These are phyloP conservation scores for Aspergillus fructus DNA, from an alignment of 2,329 filamentous ascomycete genomes.

Conservation along the genomic window DNA sequence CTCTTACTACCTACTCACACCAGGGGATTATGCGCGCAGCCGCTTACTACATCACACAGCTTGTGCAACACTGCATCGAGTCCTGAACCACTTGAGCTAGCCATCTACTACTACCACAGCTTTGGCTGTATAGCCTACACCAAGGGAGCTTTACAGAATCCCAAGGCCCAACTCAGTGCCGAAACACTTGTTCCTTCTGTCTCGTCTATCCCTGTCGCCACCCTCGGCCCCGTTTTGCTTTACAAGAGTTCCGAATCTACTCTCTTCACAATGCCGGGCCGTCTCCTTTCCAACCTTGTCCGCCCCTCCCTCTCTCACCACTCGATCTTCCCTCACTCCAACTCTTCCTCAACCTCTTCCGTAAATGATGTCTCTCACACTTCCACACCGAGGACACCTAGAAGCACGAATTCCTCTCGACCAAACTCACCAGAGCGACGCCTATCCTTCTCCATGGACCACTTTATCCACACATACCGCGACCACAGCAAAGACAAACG, in stretches of 20 bases:
- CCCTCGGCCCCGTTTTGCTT: too few species aligned
- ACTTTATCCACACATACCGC: constrained; percentile 43
- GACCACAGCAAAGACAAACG: constrained; percentile 45
- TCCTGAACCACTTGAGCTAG: constrained; percentile 17
- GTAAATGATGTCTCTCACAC: constrained; percentile 34
- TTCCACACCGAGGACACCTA: constrained; percentile 23
- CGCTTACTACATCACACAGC: constrained; percentile 19
- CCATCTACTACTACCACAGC: not conserved
- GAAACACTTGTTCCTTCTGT: not conserved
- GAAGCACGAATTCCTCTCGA: constrained; percentile 28
- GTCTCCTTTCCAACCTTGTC: constrained; percentile 41
- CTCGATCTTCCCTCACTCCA: constrained; percentile 32
- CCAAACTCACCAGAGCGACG: constrained; percentile 40
- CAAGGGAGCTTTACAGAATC: not conserved
- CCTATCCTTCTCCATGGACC: constrained; percentile 44
- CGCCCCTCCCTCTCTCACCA: constrained; percentile 34
- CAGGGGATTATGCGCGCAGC: constrained; percentile 22
- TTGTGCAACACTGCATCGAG: constrained; percentile 26
- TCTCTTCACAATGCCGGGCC: constrained; percentile 37
- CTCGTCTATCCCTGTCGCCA: too few species aligned
- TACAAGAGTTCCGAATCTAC: not conserved
- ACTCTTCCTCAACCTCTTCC: constrained; percentile 37
- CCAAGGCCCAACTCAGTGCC: not conserved
- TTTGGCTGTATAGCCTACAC: not conserved
- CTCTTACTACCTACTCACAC: not conserved